Evolutionary conservation across 805 yeast genomes (phyloP), one percentile per base, ranked within the genome.

Genomic region (Starmerella kuoi): DNA sequence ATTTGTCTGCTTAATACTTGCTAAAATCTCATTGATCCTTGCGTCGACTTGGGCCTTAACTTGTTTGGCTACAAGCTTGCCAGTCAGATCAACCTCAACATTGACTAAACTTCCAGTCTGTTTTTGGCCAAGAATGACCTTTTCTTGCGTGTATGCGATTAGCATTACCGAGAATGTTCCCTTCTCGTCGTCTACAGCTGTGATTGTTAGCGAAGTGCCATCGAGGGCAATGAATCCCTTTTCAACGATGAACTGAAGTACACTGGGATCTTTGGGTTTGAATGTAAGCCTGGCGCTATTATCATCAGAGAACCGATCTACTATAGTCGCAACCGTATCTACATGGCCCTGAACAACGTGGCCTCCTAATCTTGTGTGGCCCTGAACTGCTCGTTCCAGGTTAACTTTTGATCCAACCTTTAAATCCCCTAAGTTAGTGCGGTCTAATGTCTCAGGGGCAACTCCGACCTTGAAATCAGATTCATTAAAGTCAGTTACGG

Each of bases 331-430:
- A 27, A 79, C 70, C 0, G 95, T 83, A 59, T 91, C 99, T 23
- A 91, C 85, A 64, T 91, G 99, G 5, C 98, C 99, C 52, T 91
- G 98, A 2, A 91, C 99, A 49, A 88, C 74, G 61, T 91, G 99
- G 1, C 99, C 99, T 20, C 99, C 99, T 55, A 87, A 75, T 49
- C 98, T 68, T 5, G 77, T 83, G 40, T 82, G 84, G 12, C 76
- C 76, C 2, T 77, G 67, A 25, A 91, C 85, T 0, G 99, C 99
- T 45, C 99, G 69, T 61, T 91, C 99, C 47, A 88, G 66, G 58
- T 91, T 88, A 18, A 91, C 95, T 45, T 68, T 69, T 17, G 72
- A 59, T 2, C 84, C 87, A 1, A 43, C 37, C 19, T 52, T 57
- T 59, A 88, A 69, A 8, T 61, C 61, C 1, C 86, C 88, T 34